These are phyloP conservation scores for Eucalyptus viminalis DNA, from an alignment of 345 rosid species.

Conservation along the genomic window DNA sequence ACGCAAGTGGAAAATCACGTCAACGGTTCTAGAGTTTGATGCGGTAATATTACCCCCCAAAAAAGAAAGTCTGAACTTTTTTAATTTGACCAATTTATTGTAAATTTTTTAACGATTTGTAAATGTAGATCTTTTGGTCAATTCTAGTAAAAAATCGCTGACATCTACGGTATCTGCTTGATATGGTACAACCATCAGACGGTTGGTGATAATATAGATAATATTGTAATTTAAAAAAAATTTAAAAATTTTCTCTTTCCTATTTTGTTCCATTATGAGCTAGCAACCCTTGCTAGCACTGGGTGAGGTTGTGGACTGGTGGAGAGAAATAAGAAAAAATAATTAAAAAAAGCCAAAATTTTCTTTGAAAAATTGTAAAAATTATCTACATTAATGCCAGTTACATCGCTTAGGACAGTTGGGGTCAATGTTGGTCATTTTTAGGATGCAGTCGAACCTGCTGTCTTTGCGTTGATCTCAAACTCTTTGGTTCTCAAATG, in stretches of 20 bases:
- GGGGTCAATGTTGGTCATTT: no score
- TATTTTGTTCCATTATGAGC: background rate
- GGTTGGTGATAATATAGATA: rapidly evolving
- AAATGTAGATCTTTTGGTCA: background rate
- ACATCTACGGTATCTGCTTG: rapidly evolving
- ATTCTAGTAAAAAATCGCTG: rapidly evolving
- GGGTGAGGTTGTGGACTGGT: rapidly evolving
- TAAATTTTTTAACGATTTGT: rapidly evolving
- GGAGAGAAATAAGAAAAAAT: background rate
- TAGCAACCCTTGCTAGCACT: rapidly evolving
- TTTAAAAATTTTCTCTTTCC: background rate
- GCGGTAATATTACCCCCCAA: background rate
- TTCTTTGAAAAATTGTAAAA: background rate
- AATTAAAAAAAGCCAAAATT: background rate
- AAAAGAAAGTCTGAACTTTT: background rate
- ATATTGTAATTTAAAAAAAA: rapidly evolving
- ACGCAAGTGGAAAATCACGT: background rate
- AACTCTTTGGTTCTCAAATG: background rate
- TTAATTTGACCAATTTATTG: background rate
- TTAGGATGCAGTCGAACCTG: rapidly evolving
- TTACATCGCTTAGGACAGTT: rapidly evolving
- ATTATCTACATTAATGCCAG: rapidly evolving
- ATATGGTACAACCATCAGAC: rapidly evolving
- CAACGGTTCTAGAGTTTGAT: background rate
- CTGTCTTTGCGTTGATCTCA: background rate